phyloP scores from a whole-genome alignment of 164 flowering plant genomes.

The Piper longum region DNA sequence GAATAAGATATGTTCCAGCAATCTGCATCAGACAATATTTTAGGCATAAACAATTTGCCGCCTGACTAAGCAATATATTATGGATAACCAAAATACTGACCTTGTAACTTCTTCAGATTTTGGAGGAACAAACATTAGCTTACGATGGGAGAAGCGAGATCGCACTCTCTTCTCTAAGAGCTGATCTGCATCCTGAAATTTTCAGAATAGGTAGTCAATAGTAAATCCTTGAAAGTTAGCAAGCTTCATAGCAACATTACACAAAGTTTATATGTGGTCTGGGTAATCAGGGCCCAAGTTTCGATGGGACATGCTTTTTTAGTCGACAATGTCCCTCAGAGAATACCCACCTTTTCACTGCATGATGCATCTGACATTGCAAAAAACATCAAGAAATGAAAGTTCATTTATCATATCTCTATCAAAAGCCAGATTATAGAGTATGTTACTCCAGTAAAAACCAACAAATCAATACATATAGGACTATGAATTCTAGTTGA shows the following conservation, averaged over 20 bases:
- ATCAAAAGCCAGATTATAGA: too few relatives aligned
- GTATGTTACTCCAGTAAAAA: too few relatives aligned
- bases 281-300: too few relatives aligned
- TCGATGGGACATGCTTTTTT: too few relatives aligned
- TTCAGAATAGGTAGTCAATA: neutral
- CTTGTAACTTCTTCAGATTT: slow-evolving; percentile 45
- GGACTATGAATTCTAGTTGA: neutral
- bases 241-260: neutral
- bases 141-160: slow-evolving; percentile 95
- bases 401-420: too few relatives aligned
- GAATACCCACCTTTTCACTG: neutral
- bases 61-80: neutral
- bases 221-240: neutral
- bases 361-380: neutral
- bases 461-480: too few relatives aligned
- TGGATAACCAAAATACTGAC: slow-evolving; percentile 17
- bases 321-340: too few relatives aligned
- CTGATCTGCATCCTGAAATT: slow-evolving; percentile 87
- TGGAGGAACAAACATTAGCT: slow-evolving; percentile 85
- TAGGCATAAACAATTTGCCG: neutral
- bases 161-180: slow-evolving; percentile 95
- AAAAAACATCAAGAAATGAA: too few relatives aligned
- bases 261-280: too few relatives aligned
- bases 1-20: slow-evolving; percentile 45
- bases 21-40: slow-evolving; percentile 28